A percentile compares a stretch with the other conserved stretches of the same genome.
phyloP scores from a whole-genome alignment of 805 yeast species.

The Candida jianshihensis region DNA sequence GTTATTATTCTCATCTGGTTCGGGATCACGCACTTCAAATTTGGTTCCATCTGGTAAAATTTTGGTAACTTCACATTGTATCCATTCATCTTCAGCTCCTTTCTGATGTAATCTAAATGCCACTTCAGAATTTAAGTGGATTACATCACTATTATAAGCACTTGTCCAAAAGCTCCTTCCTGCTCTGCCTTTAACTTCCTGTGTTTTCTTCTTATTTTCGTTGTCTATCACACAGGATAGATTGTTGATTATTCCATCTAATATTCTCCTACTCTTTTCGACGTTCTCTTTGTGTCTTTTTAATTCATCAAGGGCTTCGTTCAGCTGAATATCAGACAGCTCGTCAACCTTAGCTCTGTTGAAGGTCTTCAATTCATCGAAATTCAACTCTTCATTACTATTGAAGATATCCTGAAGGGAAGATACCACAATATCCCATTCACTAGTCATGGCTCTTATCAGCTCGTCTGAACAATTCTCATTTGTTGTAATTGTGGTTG shows the following conservation, averaged over 20 bases:
- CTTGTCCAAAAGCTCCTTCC: constrained; percentile 35
- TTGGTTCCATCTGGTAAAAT: constrained; percentile 64
- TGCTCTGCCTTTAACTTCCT: constrained; percentile 18
- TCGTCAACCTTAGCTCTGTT: constrained; percentile 25
- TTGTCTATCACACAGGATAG: constrained; percentile 35
- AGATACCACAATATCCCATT: constrained; percentile 63
- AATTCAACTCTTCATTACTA: constrained; percentile 46
- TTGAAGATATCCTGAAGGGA: constrained; percentile 64
- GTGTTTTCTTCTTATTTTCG: constrained; percentile 18
- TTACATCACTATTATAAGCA: constrained; percentile 53
- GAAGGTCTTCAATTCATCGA: constrained; percentile 34
- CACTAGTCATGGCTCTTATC: constrained; percentile 38
- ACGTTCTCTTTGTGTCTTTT: constrained; percentile 51
- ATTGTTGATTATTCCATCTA: constrained; percentile 38
- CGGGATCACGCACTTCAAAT: constrained; percentile 95
- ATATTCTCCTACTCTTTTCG: constrained; percentile 40
- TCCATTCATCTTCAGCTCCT: constrained; percentile 85
- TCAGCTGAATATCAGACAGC: constrained; percentile 32
- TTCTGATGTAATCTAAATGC: constrained; percentile 73
- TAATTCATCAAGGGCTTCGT: constrained; percentile 33
- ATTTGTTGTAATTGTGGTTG: not conserved
- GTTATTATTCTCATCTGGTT: constrained; percentile 89
- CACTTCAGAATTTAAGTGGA: constrained; percentile 69
- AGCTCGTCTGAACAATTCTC: not conserved
- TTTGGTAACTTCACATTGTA: constrained; percentile 83